Conservation (phyloP, 1,284 basidiomycete genomes). For the Microbotryum saponariae region DNA sequence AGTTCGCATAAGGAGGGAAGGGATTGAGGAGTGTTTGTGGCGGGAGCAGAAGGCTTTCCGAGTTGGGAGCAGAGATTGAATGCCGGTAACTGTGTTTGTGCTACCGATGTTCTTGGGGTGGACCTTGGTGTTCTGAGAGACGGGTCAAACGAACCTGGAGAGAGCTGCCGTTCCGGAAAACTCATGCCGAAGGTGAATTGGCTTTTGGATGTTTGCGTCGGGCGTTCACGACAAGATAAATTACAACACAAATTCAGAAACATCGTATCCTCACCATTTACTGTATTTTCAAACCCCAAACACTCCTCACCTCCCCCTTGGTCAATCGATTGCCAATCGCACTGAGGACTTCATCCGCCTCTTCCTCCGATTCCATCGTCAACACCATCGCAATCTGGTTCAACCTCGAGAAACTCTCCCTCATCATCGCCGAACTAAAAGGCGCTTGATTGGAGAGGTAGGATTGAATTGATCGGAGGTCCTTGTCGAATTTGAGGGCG, state of each 20-base stretch:
- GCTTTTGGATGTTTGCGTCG: neutral
- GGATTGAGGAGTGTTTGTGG: no score
- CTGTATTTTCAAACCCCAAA: conserved; percentile 22
- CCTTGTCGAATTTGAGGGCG: conserved; percentile 92
- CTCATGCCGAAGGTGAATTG: neutral
- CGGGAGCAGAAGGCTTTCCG: no score
- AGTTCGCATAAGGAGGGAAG: conserved; percentile 18
- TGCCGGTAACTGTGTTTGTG: no score
- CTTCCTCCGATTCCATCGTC: conserved; percentile 58
- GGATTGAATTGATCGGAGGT: conserved; percentile 71
- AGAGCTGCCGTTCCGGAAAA: neutral
- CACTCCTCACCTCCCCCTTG: conserved; percentile 20
- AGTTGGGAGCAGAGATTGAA: no score
- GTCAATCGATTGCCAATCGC: conserved; percentile 28
- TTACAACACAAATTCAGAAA: conserved; percentile 12
- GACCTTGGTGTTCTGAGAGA: no score
- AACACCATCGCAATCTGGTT: conserved; percentile 89
- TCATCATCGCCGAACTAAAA: conserved; percentile 62
- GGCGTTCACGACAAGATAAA: neutral
- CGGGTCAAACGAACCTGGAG: neutral
- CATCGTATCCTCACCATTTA: neutral
- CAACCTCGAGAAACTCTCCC: conserved; percentile 83
- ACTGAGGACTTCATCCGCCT: conserved; percentile 31
- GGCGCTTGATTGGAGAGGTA: conserved; percentile 77
- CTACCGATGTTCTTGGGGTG: no score